Conservation (phyloP, 345 rosid genomes). For the Firmiana major region DNA sequence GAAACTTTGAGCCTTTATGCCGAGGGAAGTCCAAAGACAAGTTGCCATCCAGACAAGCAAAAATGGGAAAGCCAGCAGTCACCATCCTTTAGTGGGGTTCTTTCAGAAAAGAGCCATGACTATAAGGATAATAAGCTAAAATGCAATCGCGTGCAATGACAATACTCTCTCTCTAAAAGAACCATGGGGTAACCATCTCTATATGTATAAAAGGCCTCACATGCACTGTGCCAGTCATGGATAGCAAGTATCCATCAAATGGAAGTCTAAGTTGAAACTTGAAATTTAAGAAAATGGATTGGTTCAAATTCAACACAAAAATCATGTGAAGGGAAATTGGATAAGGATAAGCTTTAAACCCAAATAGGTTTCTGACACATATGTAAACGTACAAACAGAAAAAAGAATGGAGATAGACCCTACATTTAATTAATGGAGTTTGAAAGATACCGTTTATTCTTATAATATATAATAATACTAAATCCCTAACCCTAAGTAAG, state of each 20-base stretch:
- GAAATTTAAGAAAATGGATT: background rate
- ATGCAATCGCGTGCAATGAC: background rate
- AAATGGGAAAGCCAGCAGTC: background rate
- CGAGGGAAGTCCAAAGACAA: background rate
- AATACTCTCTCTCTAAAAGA: background rate
- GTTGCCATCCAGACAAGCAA: background rate
- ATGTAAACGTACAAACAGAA: background rate
- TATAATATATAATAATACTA: background rate
- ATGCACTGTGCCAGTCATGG: background rate
- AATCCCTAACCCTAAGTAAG: too few relatives aligned
- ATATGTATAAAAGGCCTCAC: background rate
- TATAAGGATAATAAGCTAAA: background rate
- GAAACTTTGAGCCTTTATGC: background rate
- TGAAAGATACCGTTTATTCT: background rate
- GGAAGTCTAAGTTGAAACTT: background rate
- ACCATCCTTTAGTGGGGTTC: background rate
- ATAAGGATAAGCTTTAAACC: background rate
- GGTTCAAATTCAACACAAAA: background rate
- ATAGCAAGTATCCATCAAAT: background rate
- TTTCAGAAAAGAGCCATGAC: background rate
- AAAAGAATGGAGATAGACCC: background rate
- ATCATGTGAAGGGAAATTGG: background rate
- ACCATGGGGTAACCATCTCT: background rate
- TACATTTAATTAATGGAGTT: background rate
- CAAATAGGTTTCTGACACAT: background rate